phyloP scores from a whole-genome alignment of 345 rosid species.

The Aquilaria sinensis region DNA sequence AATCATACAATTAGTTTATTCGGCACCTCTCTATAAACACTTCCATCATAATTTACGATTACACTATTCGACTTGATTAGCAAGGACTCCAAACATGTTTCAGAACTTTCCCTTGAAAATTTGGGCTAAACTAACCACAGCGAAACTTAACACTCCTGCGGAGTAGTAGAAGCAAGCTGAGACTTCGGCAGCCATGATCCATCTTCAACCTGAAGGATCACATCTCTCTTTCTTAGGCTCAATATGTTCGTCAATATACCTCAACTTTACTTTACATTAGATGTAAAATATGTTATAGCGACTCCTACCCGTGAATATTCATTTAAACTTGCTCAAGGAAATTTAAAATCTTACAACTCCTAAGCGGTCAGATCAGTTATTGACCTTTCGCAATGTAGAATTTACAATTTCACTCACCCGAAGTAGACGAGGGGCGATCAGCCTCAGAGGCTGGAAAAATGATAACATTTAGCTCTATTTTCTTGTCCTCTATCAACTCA shows the following conservation, averaged over 20 bases:
- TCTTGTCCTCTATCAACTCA: background rate
- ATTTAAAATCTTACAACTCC: background rate
- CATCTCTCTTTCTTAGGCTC: background rate
- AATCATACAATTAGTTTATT: no score
- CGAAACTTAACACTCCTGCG: background rate
- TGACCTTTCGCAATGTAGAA: background rate
- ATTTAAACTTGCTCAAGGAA: background rate
- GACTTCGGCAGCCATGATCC: background rate
- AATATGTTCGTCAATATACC: background rate
- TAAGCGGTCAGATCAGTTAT: background rate
- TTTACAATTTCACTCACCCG: slow-evolving; percentile 2
- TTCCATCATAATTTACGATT: no score
- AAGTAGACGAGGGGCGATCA: background rate
- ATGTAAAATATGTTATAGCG: background rate
- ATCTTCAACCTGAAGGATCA: background rate
- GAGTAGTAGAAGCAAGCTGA: background rate
- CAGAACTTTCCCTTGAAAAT: background rate
- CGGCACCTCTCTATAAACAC: no score
- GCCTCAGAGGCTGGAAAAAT: background rate
- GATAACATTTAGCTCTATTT: background rate
- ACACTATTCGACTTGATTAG: no score
- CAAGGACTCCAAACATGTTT: no score
- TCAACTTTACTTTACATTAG: background rate
- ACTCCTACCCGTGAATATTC: background rate
- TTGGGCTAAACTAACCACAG: background rate